Evolutionary conservation across 306 rosid species (phyloP), one percentile per base, ranked within the genome.

Genomic region (Comarum palustre): DNA sequence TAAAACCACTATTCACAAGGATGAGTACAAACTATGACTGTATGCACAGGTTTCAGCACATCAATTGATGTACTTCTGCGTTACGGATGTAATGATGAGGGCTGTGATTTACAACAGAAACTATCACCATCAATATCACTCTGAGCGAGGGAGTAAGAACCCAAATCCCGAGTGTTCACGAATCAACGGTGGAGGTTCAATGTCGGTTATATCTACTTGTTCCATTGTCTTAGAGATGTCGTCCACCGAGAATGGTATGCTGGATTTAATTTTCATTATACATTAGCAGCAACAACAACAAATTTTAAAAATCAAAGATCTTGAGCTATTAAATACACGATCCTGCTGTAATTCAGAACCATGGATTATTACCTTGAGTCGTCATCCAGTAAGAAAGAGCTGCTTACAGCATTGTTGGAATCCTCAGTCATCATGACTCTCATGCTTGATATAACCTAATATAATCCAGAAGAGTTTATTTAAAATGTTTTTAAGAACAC

Each of bases 171-270:
- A 95, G 86, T 95, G 89, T 50, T 95, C 99, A 10, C 99, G 97
- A 71, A 95, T 95, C 84, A 95, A 84, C 0, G 97, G 93, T 57
- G 99, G 99, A 79, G 99, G 99, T 83, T 92, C 99, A 10, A 95
- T 81, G 39, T 95, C 99, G 3, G 89, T 88, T 39, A 88, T 85
- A n/a, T 95, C 99, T 64, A 91, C 88, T 82, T 88, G 88, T 82
- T 88, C 84, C 89, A 95, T 92, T 34, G 99, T 88, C 90, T 95
- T 95, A 68, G 99, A 95, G 73, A 95, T 88, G 75, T 95, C 99
- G 39, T 95, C 97, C 83, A 95, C 99, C 15, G 99, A 87, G 86
- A 95, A 95, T 4, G 99, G 99, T 72, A 95, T 95, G 85, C 99
- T 95, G 92, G 86, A 78, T 66, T 60, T 73, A 67, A 31, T 38